phyloP scores from a whole-genome alignment of 164 flowering plant species.

The Liquidambar formosana region DNA sequence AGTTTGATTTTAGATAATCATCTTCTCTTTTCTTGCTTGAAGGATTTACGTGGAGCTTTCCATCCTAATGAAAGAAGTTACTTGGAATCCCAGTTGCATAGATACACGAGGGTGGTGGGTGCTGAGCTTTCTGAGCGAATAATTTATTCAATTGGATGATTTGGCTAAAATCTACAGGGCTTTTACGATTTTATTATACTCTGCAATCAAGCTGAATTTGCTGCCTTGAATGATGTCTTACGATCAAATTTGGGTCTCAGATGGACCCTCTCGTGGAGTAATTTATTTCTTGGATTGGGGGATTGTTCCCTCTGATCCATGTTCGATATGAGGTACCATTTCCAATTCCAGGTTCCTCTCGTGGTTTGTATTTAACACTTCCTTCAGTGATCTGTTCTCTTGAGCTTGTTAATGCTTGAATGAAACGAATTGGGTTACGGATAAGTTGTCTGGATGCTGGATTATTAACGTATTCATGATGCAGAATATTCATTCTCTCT shows the following conservation, averaged over 20 bases:
- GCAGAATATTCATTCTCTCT: too few species aligned
- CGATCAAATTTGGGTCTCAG: background rate
- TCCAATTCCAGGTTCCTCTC: too few species aligned
- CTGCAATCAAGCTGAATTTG: background rate
- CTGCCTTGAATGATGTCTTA: background rate
- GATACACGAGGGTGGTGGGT: constrained; percentile 68
- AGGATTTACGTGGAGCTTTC: constrained; percentile 55
- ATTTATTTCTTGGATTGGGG: background rate
- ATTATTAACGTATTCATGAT: too few species aligned
- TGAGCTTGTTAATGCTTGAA: too few species aligned
- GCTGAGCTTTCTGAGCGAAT: constrained; percentile 55
- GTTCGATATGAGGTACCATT: too few species aligned
- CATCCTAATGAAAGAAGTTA: constrained; percentile 25
- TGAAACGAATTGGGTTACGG: too few species aligned
- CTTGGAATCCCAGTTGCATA: constrained; percentile 53
- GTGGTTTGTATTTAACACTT: too few species aligned
- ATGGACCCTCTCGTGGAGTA: background rate
- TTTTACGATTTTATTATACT: background rate
- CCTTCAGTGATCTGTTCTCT: too few species aligned
- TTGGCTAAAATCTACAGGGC: background rate
- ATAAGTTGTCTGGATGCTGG: too few species aligned
- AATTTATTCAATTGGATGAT: constrained; percentile 56
- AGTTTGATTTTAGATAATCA: background rate
- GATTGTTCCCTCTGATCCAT: too few species aligned
- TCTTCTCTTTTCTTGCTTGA: constrained; percentile 12